phyloP scores from a whole-genome alignment of 306 rosid genomes.

The Lupinus albus region DNA sequence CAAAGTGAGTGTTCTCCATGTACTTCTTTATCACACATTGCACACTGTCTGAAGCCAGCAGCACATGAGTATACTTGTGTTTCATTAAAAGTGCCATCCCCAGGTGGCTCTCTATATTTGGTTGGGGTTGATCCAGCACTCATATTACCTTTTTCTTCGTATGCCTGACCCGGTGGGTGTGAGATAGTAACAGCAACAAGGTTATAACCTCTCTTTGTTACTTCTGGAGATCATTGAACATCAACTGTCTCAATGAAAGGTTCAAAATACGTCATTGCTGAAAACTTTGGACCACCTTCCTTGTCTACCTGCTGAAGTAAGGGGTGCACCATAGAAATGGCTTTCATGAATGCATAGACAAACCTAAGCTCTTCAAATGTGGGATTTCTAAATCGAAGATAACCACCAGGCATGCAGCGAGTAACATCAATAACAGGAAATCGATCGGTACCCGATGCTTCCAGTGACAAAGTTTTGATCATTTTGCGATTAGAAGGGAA shows the following conservation, averaged over 20 bases:
- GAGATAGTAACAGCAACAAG: constrained; percentile 46
- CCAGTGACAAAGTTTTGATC: constrained; percentile 54
- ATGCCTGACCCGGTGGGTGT: constrained; percentile 43
- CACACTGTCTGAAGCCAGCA: constrained; percentile 42
- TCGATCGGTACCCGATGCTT: constrained; percentile 47
- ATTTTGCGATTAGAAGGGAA: constrained; percentile 63
- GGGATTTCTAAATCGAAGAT: constrained; percentile 59
- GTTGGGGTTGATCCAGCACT: constrained; percentile 45
- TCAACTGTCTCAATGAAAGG: constrained; percentile 72
- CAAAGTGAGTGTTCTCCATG: constrained; percentile 42
- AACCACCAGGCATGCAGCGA: constrained; percentile 51
- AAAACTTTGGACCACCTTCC: constrained; percentile 64
- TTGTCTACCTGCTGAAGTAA: constrained; percentile 54
- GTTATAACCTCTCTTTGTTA: constrained; percentile 42
- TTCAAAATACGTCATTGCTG: constrained; percentile 49
- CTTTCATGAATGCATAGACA: constrained; percentile 69
- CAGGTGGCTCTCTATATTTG: constrained; percentile 40
- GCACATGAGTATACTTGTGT: constrained; percentile 32
- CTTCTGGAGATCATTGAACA: constrained; percentile 59
- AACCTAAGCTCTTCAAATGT: constrained; percentile 64
- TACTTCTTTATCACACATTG: constrained; percentile 45
- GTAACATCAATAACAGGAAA: constrained; percentile 73
- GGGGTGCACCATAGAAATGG: constrained; percentile 62
- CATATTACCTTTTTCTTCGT: constrained; percentile 38
- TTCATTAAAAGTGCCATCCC: constrained; percentile 37